Conservation (phyloP, 225 moss, liverwort and hornwort genomes). For the Sphagnum tenellum region DNA sequence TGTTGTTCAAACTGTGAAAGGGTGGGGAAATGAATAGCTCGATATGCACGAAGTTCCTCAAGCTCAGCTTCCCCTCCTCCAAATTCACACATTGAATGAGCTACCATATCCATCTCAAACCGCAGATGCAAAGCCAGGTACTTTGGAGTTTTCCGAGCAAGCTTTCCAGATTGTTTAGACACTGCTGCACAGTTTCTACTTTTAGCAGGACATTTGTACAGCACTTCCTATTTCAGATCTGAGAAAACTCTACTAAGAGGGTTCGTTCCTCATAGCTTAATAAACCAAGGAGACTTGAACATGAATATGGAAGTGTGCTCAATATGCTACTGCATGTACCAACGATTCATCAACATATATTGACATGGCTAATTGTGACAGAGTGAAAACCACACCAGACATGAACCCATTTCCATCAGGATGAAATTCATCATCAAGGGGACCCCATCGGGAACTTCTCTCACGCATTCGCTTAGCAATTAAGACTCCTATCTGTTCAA, state of each 20-base stretch:
- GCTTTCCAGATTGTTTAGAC: too few species aligned
- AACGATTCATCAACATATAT: too few species aligned
- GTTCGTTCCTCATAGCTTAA: too few species aligned
- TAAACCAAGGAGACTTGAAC: too few species aligned
- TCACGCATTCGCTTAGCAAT: slow-evolving; percentile 74
- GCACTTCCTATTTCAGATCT: too few species aligned
- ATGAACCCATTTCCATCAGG: slow-evolving; percentile 9
- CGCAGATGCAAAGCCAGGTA: slow-evolving; percentile 87
- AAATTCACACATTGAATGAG: slow-evolving; percentile 89
- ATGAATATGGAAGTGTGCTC: too few species aligned
- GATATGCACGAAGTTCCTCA: slow-evolving; percentile 67
- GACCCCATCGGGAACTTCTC: slow-evolving; percentile 67
- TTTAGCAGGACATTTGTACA: too few species aligned
- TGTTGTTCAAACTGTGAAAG: slow-evolving; percentile 59
- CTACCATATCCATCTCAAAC: slow-evolving; percentile 94
- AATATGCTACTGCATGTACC: too few species aligned
- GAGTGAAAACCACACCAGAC: slow-evolving; percentile 11
- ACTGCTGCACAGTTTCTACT: too few species aligned
- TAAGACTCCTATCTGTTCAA: slow-evolving; percentile 39
- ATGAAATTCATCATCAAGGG: slow-evolving; percentile 32
- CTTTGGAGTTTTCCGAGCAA: slow-evolving; percentile 19
- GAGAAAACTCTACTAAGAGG: too few species aligned
- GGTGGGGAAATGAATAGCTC: slow-evolving; percentile 64
- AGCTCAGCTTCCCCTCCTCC: slow-evolving; percentile 77
- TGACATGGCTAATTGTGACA: too few species aligned